A percentile compares a stretch with the other conserved stretches of the same genome.
Conservation (phyloP, 1,284 basidiomycete species). For the Chalciporus sp. region DNA sequence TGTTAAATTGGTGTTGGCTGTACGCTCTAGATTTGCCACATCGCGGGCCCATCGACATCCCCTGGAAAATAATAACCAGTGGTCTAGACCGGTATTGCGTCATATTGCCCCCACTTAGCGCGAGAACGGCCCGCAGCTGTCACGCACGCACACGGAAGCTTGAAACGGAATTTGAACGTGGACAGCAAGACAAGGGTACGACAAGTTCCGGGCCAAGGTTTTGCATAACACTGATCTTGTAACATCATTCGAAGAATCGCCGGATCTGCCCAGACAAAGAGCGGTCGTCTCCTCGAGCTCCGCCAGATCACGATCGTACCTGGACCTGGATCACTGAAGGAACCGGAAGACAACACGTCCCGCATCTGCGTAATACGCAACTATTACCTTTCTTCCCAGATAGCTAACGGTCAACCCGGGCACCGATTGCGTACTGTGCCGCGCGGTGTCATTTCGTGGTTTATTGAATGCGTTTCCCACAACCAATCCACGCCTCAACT, state of each 20-base stretch:
- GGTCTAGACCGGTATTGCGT: background rate
- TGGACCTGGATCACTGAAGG: too few species aligned
- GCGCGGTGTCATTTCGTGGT: background rate
- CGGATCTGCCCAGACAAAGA: too few species aligned
- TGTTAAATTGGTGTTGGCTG: conserved; percentile 23
- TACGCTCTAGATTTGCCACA: conserved; percentile 16
- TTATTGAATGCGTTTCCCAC: background rate
- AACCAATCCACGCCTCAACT: background rate
- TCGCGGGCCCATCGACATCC: background rate
- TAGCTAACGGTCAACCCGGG: background rate
- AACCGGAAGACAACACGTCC: background rate
- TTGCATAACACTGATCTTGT: too few species aligned
- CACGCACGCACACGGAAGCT: too few species aligned
- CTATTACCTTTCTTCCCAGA: background rate
- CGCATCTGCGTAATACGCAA: background rate
- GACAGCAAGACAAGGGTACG: too few species aligned
- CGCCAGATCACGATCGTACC: too few species aligned
- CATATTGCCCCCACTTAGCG: background rate
- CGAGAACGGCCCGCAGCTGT: too few species aligned
- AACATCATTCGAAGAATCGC: too few species aligned
- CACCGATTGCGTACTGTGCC: background rate
- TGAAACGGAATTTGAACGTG: too few species aligned
- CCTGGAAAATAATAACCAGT: conserved; percentile 2
- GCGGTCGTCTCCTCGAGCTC: too few species aligned
- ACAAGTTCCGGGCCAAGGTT: too few species aligned